phyloP scores from a whole-genome alignment of 345 rosid species.

The Kernera saxatilis region DNA sequence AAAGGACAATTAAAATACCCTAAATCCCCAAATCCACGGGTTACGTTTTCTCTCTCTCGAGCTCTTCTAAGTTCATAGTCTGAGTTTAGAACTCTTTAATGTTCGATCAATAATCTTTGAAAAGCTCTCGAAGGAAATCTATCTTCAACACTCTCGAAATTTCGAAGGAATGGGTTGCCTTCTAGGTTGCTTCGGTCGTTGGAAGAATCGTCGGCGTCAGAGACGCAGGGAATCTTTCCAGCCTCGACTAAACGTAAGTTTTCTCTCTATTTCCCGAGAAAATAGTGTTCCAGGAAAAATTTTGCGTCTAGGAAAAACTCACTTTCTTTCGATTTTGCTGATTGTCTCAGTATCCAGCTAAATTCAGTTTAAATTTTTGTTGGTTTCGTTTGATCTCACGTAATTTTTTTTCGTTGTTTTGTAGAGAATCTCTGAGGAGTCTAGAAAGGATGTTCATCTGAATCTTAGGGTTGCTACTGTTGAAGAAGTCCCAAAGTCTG shows the following conservation, averaged over 20 bases:
- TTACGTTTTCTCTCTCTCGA: constrained; percentile 4
- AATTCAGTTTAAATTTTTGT: not conserved
- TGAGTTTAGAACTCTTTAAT: too few species aligned
- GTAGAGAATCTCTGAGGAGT: constrained; percentile 22
- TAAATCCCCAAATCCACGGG: constrained; percentile 22
- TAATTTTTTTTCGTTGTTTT: not conserved
- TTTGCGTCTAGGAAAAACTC: not conserved
- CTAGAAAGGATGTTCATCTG: not conserved
- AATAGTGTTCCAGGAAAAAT: not conserved
- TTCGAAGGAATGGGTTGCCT: constrained; percentile 70
- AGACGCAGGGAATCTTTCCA: constrained; percentile 48
- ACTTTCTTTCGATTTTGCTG: not conserved
- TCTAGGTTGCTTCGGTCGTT: constrained; percentile 76
- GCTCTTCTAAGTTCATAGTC: constrained; percentile 12
- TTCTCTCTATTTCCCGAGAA: not conserved
- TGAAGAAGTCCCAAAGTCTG: not conserved
- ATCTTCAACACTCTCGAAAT: constrained; percentile 4
- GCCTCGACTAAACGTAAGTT: constrained; percentile 45
- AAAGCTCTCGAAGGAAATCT: not conserved
- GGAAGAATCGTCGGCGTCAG: constrained; percentile 54
- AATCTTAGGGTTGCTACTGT: not conserved
- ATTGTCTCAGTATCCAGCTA: not conserved
- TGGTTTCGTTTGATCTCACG: not conserved
- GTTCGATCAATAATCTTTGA: not conserved
- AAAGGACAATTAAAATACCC: constrained; percentile 3